Conservation (phyloP, 495 filamentous ascomycete genomes). For the Letharia lupina region DNA sequence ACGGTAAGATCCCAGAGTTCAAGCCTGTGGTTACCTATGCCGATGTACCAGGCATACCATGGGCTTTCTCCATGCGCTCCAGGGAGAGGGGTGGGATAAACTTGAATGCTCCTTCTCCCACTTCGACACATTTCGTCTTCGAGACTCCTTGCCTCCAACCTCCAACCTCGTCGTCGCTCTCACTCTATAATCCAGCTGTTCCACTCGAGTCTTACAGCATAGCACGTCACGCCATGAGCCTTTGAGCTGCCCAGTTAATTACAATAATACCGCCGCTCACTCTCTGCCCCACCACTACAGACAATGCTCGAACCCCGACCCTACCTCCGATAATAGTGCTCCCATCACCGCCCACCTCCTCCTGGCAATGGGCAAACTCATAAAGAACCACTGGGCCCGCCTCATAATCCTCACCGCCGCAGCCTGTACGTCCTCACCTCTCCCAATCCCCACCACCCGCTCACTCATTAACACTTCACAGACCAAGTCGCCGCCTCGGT, state of each 20-base stretch:
- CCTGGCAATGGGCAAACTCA: constrained; percentile 79
- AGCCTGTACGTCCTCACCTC: constrained; percentile 54
- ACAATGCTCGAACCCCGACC: constrained; percentile 21
- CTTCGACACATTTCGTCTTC: not conserved
- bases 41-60: not conserved
- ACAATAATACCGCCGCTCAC: not conserved
- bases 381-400: constrained; percentile 98
- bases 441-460: not conserved
- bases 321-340: constrained; percentile 5
- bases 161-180: not conserved
- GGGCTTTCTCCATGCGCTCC: not conserved
- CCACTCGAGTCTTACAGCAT: not conserved
- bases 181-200: not conserved
- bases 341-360: not conserved
- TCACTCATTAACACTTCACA: constrained; percentile 34
- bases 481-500: constrained; percentile 82
- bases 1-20: not conserved
- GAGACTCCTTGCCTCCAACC: not conserved
- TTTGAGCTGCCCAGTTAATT: not conserved
- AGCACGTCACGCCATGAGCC: not conserved
- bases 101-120: not conserved
- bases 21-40: not conserved
- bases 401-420: constrained; percentile 83
- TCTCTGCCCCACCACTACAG: not conserved
- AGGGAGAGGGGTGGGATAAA: not conserved